Evolutionary conservation across 345 rosid species (phyloP), one percentile per base, ranked within the genome.

Genomic region (Triadica sebifera): DNA sequence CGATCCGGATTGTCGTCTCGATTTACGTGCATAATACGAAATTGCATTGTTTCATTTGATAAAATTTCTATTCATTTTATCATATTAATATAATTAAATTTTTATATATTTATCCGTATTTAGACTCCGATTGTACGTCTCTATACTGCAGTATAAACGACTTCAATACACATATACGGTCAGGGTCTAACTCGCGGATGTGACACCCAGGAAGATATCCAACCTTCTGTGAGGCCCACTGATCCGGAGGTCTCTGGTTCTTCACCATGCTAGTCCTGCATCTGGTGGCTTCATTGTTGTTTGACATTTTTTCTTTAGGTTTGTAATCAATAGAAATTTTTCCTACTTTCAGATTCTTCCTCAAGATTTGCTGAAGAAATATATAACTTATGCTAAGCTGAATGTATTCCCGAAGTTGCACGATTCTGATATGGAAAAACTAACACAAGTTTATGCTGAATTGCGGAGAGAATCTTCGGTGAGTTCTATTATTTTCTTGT

Each of bases 381-480:
- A 93, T 87, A 16, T 93, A 66, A 93, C 99, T 29, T 91, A 90
- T 85, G 94, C 98, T 11, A 95, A 95, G 85, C 72, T 95, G 80
- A 87, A 93, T 76, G 85, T 91, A 50, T 95, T 93, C 85, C 99
- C 98, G 43, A 90, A 87, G 85, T 78, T 95, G 84, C 86, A 89
- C 60, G 99, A 90, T 66, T 79, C 91, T 57, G 96, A 89, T 81
- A 88, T 92, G 86, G 91, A 89, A 73, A 93, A 95, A 81, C 88
- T 95, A 37, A 86, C 91, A 9, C 93, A 89, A 80, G 99, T 95
- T 69, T 95, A 93, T 77, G 99, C 99, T 76, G 93, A 93, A 81
- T 82, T 95, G 65, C 82, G 98, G 62, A 83, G 88, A 81, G 99
- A 95, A 77, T 95, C 99, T 61, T 87, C 96, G 61, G 98, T 93